phyloP scores from a whole-genome alignment of 495 filamentous ascomycete species.

The Penicillium bialowiezense region DNA sequence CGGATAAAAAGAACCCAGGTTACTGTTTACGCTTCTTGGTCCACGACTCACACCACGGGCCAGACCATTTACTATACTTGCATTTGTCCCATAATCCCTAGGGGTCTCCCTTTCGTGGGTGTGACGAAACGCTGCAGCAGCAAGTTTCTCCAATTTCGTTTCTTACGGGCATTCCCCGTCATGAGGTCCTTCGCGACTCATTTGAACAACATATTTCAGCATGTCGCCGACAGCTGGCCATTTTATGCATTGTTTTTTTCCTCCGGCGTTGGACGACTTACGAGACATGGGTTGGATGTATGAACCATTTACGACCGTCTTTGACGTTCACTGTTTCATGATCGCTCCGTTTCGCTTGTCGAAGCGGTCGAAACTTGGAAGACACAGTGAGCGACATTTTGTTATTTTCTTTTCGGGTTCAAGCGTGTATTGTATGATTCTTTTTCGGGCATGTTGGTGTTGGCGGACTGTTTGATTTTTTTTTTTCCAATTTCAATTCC shows the following conservation, averaged over 20 bases:
- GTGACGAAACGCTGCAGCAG: background rate
- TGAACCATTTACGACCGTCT: constrained; percentile 42
- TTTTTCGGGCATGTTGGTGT: constrained; percentile 30
- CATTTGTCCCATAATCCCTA: background rate
- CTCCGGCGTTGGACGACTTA: constrained; percentile 44
- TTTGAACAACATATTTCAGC: constrained; percentile 8
- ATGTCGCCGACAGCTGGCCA: constrained; percentile 6
- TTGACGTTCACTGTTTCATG: constrained; percentile 24
- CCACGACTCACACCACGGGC: background rate
- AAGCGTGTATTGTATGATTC: constrained; percentile 48
- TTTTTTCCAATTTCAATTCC: too few relatives aligned
- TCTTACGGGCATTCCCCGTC: background rate
- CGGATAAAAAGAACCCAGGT: constrained; percentile 17
- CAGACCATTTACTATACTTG: background rate
- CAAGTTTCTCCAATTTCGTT: background rate
- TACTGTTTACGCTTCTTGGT: background rate
- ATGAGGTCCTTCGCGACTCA: background rate
- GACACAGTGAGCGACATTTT: constrained; percentile 37
- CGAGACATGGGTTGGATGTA: constrained; percentile 47
- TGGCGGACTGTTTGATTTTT: constrained; percentile 21
- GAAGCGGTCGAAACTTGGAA: constrained; percentile 31
- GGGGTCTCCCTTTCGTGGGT: background rate
- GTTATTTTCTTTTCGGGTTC: constrained; percentile 40
- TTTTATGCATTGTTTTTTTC: constrained; percentile 36
- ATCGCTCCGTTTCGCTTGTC: constrained; percentile 26